Evolutionary conservation across 495 filamentous ascomycete genomes (phyloP).

Genomic region (Apodospora peruviana): DNA sequence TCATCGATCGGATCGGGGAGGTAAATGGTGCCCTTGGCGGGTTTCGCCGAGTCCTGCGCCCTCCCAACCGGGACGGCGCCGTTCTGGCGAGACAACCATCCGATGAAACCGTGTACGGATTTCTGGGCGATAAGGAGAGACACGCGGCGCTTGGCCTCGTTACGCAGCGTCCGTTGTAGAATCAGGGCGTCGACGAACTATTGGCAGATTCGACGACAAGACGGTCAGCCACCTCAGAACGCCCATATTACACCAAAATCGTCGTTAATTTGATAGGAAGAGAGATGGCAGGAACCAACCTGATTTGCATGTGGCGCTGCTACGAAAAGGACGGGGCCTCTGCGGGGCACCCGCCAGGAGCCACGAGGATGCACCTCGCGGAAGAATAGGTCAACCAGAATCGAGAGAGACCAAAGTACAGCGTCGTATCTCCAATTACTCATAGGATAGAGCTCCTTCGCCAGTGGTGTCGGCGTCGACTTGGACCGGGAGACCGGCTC

Average conservation of each 20-base stretch:
- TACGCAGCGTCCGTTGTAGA: slow-evolving; percentile 80
- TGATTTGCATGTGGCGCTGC: slow-evolving; percentile 99
- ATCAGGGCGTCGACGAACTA: slow-evolving; percentile 95
- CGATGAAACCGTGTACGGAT: slow-evolving; percentile 87
- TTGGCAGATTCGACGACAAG: background rate
- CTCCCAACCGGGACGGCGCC: slow-evolving; percentile 86
- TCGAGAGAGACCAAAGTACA: slow-evolving; percentile 74
- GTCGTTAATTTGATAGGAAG: background rate
- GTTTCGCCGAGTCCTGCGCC: slow-evolving; percentile 81
- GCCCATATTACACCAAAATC: background rate
- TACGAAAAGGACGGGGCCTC: slow-evolving; percentile 89
- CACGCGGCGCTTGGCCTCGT: slow-evolving; percentile 80
- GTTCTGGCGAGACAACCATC: slow-evolving; percentile 67
- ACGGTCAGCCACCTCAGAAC: background rate
- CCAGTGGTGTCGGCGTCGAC: slow-evolving; percentile 4
- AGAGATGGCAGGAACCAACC: slow-evolving; percentile 43
- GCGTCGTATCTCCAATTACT: slow-evolving; percentile 74
- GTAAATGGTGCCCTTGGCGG: slow-evolving; percentile 75
- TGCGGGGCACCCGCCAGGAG: slow-evolving; percentile 84
- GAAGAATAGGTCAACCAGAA: slow-evolving; percentile 93
- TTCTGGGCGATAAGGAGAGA: slow-evolving; percentile 92
- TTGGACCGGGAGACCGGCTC: slow-evolving; percentile 10
- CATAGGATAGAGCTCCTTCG: slow-evolving; percentile 61
- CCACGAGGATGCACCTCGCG: slow-evolving; percentile 92
- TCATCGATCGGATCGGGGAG: slow-evolving; percentile 83